phyloP scores from a whole-genome alignment of 192 early-diverging fungal genomes.

The Rhizophlyctis rosea region DNA sequence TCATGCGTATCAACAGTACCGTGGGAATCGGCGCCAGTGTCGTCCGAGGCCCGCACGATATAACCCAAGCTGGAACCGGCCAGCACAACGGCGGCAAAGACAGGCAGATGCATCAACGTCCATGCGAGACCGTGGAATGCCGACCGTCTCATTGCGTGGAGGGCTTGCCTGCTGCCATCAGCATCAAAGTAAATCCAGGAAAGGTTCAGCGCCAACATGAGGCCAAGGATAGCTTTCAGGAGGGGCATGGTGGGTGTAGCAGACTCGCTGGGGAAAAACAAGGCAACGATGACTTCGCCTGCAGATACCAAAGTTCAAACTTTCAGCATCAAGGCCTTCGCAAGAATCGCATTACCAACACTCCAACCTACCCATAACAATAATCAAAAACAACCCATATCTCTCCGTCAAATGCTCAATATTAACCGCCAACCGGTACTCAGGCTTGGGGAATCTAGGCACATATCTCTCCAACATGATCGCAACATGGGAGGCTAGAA shows the following conservation, averaged over 20 bases:
- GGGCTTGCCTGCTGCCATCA: neutral
- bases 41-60: conserved; percentile 5
- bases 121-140: neutral
- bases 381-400: conserved; percentile 3
- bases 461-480: too few relatives aligned
- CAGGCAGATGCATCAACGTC: neutral
- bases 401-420: conserved; percentile 4
- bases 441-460: neutral
- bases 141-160: neutral
- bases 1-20: too few relatives aligned
- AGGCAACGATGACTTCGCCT: conserved; percentile 5
- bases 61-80: neutral
- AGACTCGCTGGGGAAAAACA: neutral
- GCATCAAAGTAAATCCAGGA: conserved; percentile 5
- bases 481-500: neutral
- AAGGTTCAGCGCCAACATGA: neutral
- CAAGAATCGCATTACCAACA: too few relatives aligned
- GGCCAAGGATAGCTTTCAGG: neutral
- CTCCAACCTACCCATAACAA: conserved; percentile 3
- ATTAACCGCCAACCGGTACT: neutral
- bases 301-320: too few relatives aligned
- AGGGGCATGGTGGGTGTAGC: neutral
- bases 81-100: conserved; percentile 5
- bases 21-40: neutral
- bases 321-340: too few relatives aligned